Base-by-base conservation (phyloP, 2,329 filamentous ascomycete genomes). In the Sarocladium kiliense region DNA sequence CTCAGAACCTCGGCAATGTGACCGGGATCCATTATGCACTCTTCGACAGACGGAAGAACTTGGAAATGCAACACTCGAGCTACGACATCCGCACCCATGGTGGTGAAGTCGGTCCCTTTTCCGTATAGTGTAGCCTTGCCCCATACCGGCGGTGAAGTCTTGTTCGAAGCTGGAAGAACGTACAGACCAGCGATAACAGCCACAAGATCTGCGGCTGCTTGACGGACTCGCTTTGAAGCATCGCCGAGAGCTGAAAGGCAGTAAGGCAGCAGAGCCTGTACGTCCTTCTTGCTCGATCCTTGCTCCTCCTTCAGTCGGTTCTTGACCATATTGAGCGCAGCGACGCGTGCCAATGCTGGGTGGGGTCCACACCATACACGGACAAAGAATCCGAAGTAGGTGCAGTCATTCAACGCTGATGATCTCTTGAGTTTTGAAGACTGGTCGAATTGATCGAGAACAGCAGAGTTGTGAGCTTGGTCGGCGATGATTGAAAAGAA, bases 221-320 rank as follows among this genome's bases (percentile, higher is more conserved):
- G 84, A 44, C 92, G 87, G 41, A 96, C 87, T 58, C 84, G 84
- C 59, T 86, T 85, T 1, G 89, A 89, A 4, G 84, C 73, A 67
- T 97, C 93, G 23, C 83, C 78, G 18, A 97, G 79, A 21, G 88
- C 88, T 36, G 81, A 77, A 45, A 97, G 73, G 30, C 87, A 76
- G 70, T 96, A 97, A 2, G 93, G 93, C n/a, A 96, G 66, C 18
- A 97, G 68, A 11, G 84, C 81, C 66, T 97, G 93, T 50, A 92
- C 78, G 66, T 96, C 88, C 7, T 81, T 65, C 19, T 74, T 73
- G 21, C 65, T 68, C 54, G 74, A 75, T 16, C 23, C 50, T 56
- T 79, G 77, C 14, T 71, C 70, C 10, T 71, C 68, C 54, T 81
- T 80, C 18, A 91, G 67, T 25, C 77, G 75, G 27, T 75, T 75